A percentile compares a stretch with the other conserved stretches of the same genome.
Conservation (phyloP, 805 yeast genomes). For the Starmerella sirachaensis region DNA sequence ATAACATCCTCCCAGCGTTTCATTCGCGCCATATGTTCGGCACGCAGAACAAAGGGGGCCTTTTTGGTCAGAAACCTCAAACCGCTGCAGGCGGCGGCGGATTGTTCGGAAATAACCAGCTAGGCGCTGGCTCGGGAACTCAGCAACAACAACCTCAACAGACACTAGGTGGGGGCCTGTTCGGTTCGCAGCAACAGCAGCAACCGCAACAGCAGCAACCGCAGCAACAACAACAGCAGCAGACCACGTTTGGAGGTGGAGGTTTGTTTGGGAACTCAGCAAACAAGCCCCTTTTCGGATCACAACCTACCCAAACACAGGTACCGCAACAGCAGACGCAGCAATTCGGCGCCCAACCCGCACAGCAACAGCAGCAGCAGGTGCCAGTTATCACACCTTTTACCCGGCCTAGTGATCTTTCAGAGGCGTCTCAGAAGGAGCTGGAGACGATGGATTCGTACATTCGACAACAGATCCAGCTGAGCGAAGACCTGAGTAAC, state of each 20-base stretch:
- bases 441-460: conserved; percentile 45
- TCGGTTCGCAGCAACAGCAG: conserved; percentile 7
- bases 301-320: neutral
- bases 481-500: conserved; percentile 39
- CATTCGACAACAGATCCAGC: conserved; percentile 41
- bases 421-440: conserved; percentile 41
- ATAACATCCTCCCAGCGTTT: too few relatives aligned
- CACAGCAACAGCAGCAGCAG: conserved; percentile 20
- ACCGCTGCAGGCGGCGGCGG: conserved; percentile 18
- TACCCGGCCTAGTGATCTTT: conserved; percentile 48
- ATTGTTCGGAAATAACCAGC: conserved; percentile 12
- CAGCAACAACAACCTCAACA: neutral
- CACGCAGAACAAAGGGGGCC: conserved; percentile 24
- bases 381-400: conserved; percentile 38
- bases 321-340: conserved; percentile 7
- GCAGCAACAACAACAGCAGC: conserved; percentile 6
- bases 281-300: conserved; percentile 9
- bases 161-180: conserved; percentile 11
- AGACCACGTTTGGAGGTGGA: conserved; percentile 19
- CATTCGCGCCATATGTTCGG: conserved; percentile 3
- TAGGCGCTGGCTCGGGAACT: neutral
- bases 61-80: conserved; percentile 27
- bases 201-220: conserved; percentile 6
- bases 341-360: conserved; percentile 20
- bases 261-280: conserved; percentile 20